phyloP scores from a whole-genome alignment of 2,329 filamentous ascomycete genomes.

The Penicillium sp. region DNA sequence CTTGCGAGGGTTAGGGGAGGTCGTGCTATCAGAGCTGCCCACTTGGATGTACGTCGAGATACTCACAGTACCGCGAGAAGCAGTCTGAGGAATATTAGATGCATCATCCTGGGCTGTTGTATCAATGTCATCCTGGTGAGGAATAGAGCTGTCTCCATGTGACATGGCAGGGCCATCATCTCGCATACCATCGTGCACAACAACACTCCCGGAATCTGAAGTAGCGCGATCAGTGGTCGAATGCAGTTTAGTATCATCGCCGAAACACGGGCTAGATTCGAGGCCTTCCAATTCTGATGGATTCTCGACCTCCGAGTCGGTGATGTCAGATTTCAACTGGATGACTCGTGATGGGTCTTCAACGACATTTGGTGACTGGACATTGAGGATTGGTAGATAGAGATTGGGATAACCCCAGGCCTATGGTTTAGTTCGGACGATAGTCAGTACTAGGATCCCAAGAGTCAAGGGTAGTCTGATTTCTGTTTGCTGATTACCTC shows the following conservation, averaged over 20 bases:
- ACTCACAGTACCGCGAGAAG: background rate
- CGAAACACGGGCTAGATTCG: no score
- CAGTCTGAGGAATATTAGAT: background rate
- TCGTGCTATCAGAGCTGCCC: background rate
- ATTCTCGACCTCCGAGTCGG: background rate
- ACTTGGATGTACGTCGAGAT: background rate
- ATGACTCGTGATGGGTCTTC: background rate
- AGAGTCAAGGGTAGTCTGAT: background rate
- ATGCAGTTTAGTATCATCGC: background rate
- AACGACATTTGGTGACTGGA: background rate
- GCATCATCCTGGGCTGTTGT: background rate
- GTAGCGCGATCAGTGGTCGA: background rate
- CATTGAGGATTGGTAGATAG: conserved; percentile 24
- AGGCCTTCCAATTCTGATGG: background rate
- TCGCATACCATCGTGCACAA: background rate
- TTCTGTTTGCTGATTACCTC: conserved; percentile 27
- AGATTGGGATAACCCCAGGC: conserved; percentile 25
- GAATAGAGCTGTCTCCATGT: background rate
- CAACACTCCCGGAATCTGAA: background rate
- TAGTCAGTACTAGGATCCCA: background rate
- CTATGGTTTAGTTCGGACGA: conserved; percentile 14
- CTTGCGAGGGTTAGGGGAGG: conserved; percentile 22
- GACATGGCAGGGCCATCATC: background rate
- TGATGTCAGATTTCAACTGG: background rate
- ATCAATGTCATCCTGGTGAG: background rate